A percentile compares a stretch with the other conserved stretches of the same genome.
phyloP scores from a whole-genome alignment of 2,329 filamentous ascomycete genomes.

The Polychaeton citri region DNA sequence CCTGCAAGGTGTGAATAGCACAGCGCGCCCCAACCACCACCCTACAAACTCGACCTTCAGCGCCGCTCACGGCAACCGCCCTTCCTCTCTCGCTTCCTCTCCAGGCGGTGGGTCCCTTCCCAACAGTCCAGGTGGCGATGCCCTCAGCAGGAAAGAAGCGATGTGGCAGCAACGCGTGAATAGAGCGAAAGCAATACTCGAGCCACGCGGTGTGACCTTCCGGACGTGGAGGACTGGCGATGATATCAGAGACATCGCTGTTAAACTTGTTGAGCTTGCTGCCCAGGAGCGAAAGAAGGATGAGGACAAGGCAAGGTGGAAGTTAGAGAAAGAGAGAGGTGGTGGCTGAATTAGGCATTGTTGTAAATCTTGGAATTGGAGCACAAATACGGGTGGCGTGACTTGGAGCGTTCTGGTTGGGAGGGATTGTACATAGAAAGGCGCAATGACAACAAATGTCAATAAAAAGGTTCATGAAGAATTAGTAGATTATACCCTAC shows the following conservation, averaged over 20 bases:
- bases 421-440: no score
- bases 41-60: slow-evolving; percentile 4
- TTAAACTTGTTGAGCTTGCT: slow-evolving; percentile 48
- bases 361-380: no score
- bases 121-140: slow-evolving; percentile 18
- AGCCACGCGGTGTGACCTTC: slow-evolving; percentile 51
- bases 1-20: neutral
- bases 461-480: no score
- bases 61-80: no score
- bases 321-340: no score
- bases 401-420: no score
- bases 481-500: no score
- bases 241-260: slow-evolving; percentile 55
- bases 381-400: no score
- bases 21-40: neutral
- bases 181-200: slow-evolving; percentile 50
- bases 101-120: slow-evolving; percentile 8
- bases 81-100: neutral
- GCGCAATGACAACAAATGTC: no score
- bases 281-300: slow-evolving; percentile 27
- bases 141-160: slow-evolving; percentile 54
- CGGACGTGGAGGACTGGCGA: slow-evolving; percentile 61
- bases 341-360: no score
- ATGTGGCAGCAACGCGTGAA: slow-evolving; percentile 58
- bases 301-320: slow-evolving; percentile 3